Percentiles rank a stretch among this genome's conserved stretches.
These are phyloP conservation scores for Sporothrix pseudoabietina DNA, from an alignment of 2,329 filamentous ascomycete genomes.

Conservation along the genomic window DNA sequence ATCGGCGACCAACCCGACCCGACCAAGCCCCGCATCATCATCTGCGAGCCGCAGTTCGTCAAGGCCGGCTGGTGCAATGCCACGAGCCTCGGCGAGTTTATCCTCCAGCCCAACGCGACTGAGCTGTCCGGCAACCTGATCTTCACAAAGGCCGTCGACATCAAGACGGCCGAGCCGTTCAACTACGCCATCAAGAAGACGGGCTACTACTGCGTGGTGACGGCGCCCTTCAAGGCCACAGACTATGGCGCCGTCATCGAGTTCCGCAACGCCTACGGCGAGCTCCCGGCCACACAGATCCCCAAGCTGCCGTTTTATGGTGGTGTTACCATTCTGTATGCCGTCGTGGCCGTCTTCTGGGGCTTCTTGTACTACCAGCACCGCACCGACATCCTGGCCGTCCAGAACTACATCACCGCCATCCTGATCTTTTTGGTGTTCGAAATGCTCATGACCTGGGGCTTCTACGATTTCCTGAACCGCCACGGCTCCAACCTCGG, in stretches of 20 bases:
- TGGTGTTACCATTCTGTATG: conserved; percentile 89
- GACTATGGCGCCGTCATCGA: conserved; percentile 81
- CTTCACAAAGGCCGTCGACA: conserved; percentile 76
- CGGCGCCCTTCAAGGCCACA: conserved; percentile 66
- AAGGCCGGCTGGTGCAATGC: conserved; percentile 70
- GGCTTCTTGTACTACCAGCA: conserved; percentile 95
- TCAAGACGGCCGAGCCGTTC: conserved; percentile 72
- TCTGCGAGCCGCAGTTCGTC: conserved; percentile 76
- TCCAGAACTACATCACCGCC: conserved; percentile 98
- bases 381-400: conserved; percentile 88
- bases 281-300: conserved; percentile 92
- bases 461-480: conserved; percentile 97
- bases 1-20: conserved; percentile 68
- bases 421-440: conserved; percentile 92
- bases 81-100: conserved; percentile 80
- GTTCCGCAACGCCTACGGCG: conserved; percentile 94
- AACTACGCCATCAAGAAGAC: conserved; percentile 87
- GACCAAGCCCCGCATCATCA: conserved; percentile 51
- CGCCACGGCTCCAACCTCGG: conserved; percentile 80
- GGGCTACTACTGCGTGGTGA: conserved; percentile 93
- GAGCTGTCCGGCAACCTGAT: conserved; percentile 71
- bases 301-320: conserved; percentile 97
- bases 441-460: conserved; percentile 98
- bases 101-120: conserved; percentile 75
- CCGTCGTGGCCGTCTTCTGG: conserved; percentile 85